Percentiles rank a stretch among this genome's conserved stretches.
Evolutionary conservation across 2,329 filamentous ascomycete species (phyloP).

Genomic region (Aspergillus transmontanensis): DNA sequence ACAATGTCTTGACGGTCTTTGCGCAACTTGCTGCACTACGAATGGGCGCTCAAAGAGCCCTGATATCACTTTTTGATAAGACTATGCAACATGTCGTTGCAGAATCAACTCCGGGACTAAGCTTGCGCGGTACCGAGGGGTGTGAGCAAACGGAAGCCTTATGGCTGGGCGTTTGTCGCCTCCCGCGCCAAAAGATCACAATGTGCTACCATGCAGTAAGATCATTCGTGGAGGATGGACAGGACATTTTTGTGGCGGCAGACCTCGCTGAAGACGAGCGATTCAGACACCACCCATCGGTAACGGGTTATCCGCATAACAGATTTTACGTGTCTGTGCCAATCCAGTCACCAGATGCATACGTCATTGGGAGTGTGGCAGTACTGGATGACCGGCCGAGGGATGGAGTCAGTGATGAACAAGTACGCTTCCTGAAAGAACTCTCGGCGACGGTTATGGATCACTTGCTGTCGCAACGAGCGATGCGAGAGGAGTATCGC

Average conservation of each 20-base stretch:
- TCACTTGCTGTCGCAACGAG: conserved; percentile 21
- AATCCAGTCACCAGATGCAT: conserved; percentile 17
- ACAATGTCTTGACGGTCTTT: conserved; percentile 28
- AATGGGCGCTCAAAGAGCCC: conserved; percentile 23
- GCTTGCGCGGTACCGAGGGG: conserved; percentile 12
- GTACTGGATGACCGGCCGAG: conserved; percentile 22
- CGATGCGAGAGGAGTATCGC: conserved; percentile 24
- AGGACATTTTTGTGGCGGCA: conserved; percentile 12
- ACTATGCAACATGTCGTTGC: conserved; percentile 31
- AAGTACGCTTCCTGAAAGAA: conserved; percentile 15
- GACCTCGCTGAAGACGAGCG: conserved; percentile 17
- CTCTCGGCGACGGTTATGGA: conserved; percentile 25
- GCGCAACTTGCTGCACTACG: conserved; percentile 31
- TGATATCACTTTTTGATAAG: conserved; percentile 33
- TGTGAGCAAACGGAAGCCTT: conserved; percentile 14
- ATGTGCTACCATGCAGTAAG: conserved; percentile 22
- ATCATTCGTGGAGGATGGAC: conserved; percentile 10
- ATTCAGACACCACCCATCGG: conserved; percentile 14
- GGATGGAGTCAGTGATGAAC: conserved; percentile 9
- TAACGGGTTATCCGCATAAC: conserved; percentile 16
- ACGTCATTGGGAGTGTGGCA: conserved; percentile 22
- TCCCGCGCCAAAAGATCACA: conserved; percentile 17
- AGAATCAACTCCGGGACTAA: conserved; percentile 26
- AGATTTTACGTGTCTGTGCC: conserved; percentile 23
- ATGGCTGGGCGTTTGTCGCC: conserved; percentile 23